Evolutionary conservation across 2,329 filamentous ascomycete genomes (phyloP).

Genomic region (Ophiostoma montium): DNA sequence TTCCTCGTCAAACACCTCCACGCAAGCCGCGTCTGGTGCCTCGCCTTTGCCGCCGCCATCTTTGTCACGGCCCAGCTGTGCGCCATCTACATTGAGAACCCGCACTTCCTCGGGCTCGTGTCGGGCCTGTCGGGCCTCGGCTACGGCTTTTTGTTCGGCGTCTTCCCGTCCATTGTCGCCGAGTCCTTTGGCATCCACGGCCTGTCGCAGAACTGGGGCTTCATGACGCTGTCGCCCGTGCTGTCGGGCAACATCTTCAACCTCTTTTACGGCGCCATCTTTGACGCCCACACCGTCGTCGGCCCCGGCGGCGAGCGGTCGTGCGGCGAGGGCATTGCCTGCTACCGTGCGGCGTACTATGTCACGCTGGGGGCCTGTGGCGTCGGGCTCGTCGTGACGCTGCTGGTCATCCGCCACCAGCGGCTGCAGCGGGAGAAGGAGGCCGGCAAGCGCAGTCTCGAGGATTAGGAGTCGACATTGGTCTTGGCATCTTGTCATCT

Average conservation of each 20-base stretch:
- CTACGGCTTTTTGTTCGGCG: conserved; percentile 89
- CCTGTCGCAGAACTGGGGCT: conserved; percentile 89
- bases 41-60: conserved; percentile 61
- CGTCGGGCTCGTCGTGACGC: conserved; percentile 51
- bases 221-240: conserved; percentile 81
- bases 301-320: conserved; percentile 54
- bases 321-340: conserved; percentile 64
- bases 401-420: conserved; percentile 56
- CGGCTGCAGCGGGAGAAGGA: conserved; percentile 25
- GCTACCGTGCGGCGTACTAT: conserved; percentile 70
- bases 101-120: conserved; percentile 60
- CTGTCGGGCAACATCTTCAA: conserved; percentile 88
- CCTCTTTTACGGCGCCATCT: conserved; percentile 71
- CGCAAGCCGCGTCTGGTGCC: conserved; percentile 81
- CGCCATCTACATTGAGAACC: conserved; percentile 62
- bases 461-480: conserved; percentile 4
- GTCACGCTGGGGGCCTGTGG: conserved; percentile 62
- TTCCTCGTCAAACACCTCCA: conserved; percentile 69
- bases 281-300: conserved; percentile 64
- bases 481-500: neutral
- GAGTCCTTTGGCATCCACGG: conserved; percentile 85
- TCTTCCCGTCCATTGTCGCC: conserved; percentile 77
- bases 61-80: conserved; percentile 70
- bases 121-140: conserved; percentile 75
- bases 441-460: conserved; percentile 14